These are phyloP conservation scores for Calonectria pseudoturangicola DNA, from an alignment of 2,329 filamentous ascomycete genomes.

Conservation along the genomic window DNA sequence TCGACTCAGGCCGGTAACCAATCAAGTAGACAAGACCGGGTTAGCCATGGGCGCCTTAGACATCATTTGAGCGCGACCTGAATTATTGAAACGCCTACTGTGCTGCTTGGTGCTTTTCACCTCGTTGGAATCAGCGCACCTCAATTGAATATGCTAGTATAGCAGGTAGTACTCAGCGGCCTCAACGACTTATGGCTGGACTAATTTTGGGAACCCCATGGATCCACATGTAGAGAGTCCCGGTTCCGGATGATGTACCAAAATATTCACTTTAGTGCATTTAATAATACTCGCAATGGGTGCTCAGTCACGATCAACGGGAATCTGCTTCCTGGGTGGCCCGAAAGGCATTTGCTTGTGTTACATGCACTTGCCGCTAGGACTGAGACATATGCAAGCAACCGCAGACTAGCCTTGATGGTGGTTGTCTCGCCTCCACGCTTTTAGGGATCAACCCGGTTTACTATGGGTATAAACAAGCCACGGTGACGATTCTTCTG, in stretches of 20 bases:
- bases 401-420: slow-evolving; percentile 43
- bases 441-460: slow-evolving; percentile 24
- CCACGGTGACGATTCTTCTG: background rate
- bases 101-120: background rate
- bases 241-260: background rate
- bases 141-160: no score
- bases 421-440: slow-evolving; percentile 37
- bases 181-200: background rate
- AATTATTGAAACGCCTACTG: background rate
- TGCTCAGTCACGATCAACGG: slow-evolving; percentile 5
- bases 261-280: background rate
- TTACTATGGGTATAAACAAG: slow-evolving; percentile 10
- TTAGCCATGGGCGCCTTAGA: slow-evolving; percentile 33
- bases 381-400: slow-evolving; percentile 48
- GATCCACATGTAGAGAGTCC: background rate
- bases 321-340: slow-evolving; percentile 34
- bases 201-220: background rate
- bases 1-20: slow-evolving; percentile 51
- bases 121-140: background rate
- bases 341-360: slow-evolving; percentile 46
- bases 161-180: background rate
- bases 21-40: slow-evolving; percentile 40
- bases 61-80: background rate
- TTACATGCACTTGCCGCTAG: slow-evolving; percentile 39
- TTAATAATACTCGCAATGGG: background rate